Conservation (phyloP, 805 yeast genomes). For the Myxozyma neglecta region DNA sequence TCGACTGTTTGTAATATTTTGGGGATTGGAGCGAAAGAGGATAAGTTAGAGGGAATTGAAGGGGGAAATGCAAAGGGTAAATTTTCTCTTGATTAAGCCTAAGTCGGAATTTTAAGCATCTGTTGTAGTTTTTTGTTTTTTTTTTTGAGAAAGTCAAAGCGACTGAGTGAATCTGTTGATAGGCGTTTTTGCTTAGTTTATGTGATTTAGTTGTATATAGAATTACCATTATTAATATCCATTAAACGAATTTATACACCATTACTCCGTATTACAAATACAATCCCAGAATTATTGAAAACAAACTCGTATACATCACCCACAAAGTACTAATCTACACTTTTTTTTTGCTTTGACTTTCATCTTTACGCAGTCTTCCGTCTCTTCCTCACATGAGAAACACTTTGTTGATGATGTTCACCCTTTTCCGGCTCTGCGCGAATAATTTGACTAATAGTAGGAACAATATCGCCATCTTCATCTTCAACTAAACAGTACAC, state of each 20-base stretch:
- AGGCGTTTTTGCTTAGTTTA: too few relatives aligned
- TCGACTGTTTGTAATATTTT: not conserved
- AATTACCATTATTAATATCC: too few relatives aligned
- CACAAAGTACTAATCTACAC: not conserved
- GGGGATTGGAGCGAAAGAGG: not conserved
- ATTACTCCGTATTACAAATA: too few relatives aligned
- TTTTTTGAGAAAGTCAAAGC: too few relatives aligned
- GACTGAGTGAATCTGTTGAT: too few relatives aligned
- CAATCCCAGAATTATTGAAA: not conserved
- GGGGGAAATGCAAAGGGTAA: not conserved
- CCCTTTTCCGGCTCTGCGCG: constrained; percentile 1
- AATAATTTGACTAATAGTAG: constrained; percentile 34
- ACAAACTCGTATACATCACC: too few relatives aligned
- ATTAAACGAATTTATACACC: too few relatives aligned
- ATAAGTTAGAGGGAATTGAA: not conserved
- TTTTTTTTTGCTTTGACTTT: not conserved
- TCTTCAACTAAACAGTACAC: constrained; percentile 49
- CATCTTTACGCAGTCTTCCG: not conserved
- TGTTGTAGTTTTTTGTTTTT: too few relatives aligned
- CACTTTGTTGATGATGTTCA: not conserved
- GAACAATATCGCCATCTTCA: constrained; percentile 27
- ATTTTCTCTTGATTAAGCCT: not conserved
- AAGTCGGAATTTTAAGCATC: too few relatives aligned
- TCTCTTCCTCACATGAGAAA: not conserved
- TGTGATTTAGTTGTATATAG: too few relatives aligned